A percentile compares a stretch with the other conserved stretches of the same genome.
These are phyloP conservation scores for Chaetomium sp. DNA, from an alignment of 2,329 filamentous ascomycete genomes.

Conservation along the genomic window DNA sequence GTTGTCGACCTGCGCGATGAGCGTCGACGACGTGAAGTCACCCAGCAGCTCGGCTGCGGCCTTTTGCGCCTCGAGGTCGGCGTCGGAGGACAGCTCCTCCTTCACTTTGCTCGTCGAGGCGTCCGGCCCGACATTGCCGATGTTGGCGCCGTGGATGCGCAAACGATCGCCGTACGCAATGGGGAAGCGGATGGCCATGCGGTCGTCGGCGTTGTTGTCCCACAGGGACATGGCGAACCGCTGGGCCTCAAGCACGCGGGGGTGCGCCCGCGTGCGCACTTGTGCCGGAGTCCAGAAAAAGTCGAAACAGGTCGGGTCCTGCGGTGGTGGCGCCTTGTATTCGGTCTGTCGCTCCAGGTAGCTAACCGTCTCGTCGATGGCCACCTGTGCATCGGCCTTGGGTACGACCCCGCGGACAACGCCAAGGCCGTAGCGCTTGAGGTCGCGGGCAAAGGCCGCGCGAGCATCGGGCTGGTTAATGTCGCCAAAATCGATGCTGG, in stretches of 20 bases:
- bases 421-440: constrained; percentile 57
- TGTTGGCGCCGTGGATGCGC: constrained; percentile 53
- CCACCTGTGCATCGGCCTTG: constrained; percentile 46
- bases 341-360: constrained; percentile 49
- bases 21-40: constrained; percentile 36
- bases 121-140: constrained; percentile 24
- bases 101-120: constrained; percentile 22
- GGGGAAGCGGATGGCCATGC: constrained; percentile 54
- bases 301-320: constrained; percentile 64
- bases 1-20: constrained; percentile 63
- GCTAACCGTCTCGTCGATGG: constrained; percentile 52
- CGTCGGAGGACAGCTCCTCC: constrained; percentile 23
- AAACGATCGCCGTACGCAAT: constrained; percentile 64
- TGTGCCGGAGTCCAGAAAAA: constrained; percentile 69
- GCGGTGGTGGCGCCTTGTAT: constrained; percentile 49
- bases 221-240: constrained; percentile 61
- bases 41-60: constrained; percentile 32
- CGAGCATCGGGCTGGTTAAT: constrained; percentile 43
- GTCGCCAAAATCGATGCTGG: constrained; percentile 48
- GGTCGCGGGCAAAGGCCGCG: constrained; percentile 48
- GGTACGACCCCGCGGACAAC: constrained; percentile 60
- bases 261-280: constrained; percentile 59
- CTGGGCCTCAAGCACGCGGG: constrained; percentile 56
- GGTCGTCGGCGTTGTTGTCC: constrained; percentile 49
- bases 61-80: constrained; percentile 33